These are phyloP conservation scores for Myxozyma sirexii DNA, from an alignment of 805 yeast genomes.

Conservation along the genomic window DNA sequence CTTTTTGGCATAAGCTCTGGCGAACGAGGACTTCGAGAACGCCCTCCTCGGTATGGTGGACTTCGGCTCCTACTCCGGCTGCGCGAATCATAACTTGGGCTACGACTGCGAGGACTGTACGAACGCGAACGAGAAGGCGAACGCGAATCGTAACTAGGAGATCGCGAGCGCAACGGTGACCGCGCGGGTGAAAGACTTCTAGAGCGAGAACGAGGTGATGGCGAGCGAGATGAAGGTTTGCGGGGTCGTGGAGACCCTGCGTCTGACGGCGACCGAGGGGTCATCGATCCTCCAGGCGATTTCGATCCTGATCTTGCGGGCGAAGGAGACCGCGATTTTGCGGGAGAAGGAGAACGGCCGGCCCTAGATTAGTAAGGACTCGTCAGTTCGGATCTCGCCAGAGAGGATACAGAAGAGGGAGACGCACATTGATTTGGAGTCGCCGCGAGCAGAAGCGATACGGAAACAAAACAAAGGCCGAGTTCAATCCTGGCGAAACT, in stretches of 20 bases:
- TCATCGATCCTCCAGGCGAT: constrained; percentile 2
- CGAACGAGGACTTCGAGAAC: not conserved
- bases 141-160: constrained; percentile 2
- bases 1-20: constrained; percentile 9
- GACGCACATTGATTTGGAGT: too few relatives aligned
- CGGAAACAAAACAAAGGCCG: not conserved
- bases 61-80: constrained; percentile 16
- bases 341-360: constrained; percentile 2
- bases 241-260: not conserved
- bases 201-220: too few relatives aligned
- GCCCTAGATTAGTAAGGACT: not conserved
- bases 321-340: not conserved
- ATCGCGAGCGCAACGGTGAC: not conserved
- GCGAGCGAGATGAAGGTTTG: not conserved
- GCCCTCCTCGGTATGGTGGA: constrained; percentile 3
- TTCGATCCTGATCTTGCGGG: not conserved
- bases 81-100: constrained; percentile 23
- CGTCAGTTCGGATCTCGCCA: too few relatives aligned
- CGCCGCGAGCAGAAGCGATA: not conserved
- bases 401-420: too few relatives aligned
- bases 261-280: constrained; percentile 3
- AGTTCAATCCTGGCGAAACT: not conserved
- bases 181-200: not conserved
- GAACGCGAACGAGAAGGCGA: constrained; percentile 12
- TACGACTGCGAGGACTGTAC: constrained; percentile 11